Conservation (phyloP, 306 rosid genomes). For the Urtica urens region DNA sequence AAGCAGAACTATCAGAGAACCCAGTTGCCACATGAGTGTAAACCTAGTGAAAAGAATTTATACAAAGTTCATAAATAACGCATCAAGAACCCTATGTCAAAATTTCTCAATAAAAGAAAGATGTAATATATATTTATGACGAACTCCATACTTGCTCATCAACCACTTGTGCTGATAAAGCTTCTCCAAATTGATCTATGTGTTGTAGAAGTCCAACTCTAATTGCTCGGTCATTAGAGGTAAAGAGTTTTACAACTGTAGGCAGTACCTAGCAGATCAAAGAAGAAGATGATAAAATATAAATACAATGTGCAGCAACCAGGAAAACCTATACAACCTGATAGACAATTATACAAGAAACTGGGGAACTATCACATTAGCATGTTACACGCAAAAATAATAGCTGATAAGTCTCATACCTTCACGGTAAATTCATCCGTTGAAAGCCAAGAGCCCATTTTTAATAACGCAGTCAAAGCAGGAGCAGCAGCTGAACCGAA, state of each 20-base stretch:
- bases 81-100: conserved; percentile 7
- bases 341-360: too few relatives aligned
- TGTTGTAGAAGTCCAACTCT: conserved; percentile 88
- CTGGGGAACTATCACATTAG: not conserved
- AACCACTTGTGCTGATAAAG: conserved; percentile 74
- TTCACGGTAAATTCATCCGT: conserved; percentile 70
- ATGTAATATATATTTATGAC: conserved; percentile 8
- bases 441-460: conserved; percentile 95
- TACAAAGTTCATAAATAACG: conserved; percentile 13
- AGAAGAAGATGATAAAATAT: conserved; percentile 16
- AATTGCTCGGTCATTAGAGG: conserved; percentile 93
- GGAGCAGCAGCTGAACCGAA: conserved; percentile 99
- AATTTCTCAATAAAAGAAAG: conserved; percentile 10
- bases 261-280: conserved; percentile 56
- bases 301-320: too few relatives aligned
- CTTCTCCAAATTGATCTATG: conserved; percentile 89
- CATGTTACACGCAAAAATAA: not conserved
- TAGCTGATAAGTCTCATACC: conserved; percentile 36
- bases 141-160: conserved; percentile 69
- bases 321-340: too few relatives aligned
- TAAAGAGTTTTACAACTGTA: conserved; percentile 75
- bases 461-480: conserved; percentile 89
- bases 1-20: conserved; percentile 91
- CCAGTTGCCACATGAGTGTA: conserved; percentile 94
- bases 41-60: conserved; percentile 49